Percentiles rank a stretch among this genome's conserved stretches.
Evolutionary conservation across 257 asterid genomes (phyloP).

Genomic region (Ilex aquifolium): DNA sequence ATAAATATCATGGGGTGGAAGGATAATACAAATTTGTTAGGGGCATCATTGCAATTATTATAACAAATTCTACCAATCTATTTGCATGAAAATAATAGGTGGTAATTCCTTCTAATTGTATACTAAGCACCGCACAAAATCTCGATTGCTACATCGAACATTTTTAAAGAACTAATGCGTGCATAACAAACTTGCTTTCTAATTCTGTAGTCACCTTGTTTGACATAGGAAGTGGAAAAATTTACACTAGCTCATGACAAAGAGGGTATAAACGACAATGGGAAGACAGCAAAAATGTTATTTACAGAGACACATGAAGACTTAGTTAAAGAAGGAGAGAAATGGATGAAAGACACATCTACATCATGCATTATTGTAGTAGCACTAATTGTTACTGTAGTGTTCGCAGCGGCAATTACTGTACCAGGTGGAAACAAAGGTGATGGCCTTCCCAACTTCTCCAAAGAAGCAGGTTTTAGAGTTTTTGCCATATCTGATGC

Average conservation of each 20-base stretch:
- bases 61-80: too few relatives aligned
- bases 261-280: conserved; percentile 7
- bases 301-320: conserved; percentile 14
- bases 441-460: conserved; percentile 19
- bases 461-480: conserved; percentile 4
- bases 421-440: conserved; percentile 35
- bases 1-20: too few relatives aligned
- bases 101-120: too few relatives aligned
- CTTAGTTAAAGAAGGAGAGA: conserved; percentile 31
- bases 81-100: too few relatives aligned
- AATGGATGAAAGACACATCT: conserved; percentile 29
- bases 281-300: conserved; percentile 19
- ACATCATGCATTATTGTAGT: conserved; percentile 31
- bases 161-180: too few relatives aligned
- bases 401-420: conserved; percentile 32
- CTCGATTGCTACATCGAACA: too few relatives aligned
- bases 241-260: conserved; percentile 12
- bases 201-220: too few relatives aligned
- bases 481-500: conserved; percentile 28
- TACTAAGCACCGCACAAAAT: too few relatives aligned
- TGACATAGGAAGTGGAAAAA: conserved; percentile 28
- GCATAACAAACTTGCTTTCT: too few relatives aligned
- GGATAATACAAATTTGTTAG: too few relatives aligned
- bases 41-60: too few relatives aligned
- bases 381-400: conserved; percentile 30